A percentile compares a stretch with the other conserved stretches of the same genome.
phyloP scores from a whole-genome alignment of 495 filamentous ascomycete genomes.

The Xylaria venustula region DNA sequence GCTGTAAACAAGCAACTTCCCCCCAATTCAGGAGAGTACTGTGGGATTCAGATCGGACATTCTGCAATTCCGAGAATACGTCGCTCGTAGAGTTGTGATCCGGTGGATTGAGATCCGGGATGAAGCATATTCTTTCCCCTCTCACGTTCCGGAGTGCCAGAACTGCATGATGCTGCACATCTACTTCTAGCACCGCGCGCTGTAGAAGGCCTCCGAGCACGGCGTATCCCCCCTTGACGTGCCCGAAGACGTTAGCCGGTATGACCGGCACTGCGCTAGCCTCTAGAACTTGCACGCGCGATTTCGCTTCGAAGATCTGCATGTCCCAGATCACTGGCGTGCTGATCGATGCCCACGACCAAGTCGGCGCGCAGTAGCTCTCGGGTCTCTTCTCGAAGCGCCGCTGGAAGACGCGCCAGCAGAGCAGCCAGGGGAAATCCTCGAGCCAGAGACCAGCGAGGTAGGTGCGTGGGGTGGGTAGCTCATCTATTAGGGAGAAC shows the following conservation, averaged over 20 bases:
- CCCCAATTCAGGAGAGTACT: not conserved
- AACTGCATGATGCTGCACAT: not conserved
- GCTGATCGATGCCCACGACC: slow-evolving; percentile 1
- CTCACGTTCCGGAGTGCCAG: not conserved
- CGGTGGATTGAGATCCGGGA: not conserved
- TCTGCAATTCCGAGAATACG: not conserved
- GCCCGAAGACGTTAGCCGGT: not conserved
- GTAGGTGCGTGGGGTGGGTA: slow-evolving; percentile 1
- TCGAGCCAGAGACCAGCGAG: slow-evolving; percentile 17
- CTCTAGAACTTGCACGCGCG: not conserved
- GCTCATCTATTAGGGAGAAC: not conserved
- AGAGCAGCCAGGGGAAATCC: slow-evolving; percentile 5
- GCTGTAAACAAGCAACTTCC: not conserved
- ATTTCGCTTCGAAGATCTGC: not conserved
- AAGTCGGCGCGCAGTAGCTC: not conserved
- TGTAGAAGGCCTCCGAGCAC: not conserved
- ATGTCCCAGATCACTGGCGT: not conserved
- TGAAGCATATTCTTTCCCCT: not conserved
- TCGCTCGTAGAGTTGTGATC: not conserved
- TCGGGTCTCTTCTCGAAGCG: not conserved
- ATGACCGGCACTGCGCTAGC: not conserved
- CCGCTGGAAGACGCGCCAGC: slow-evolving; percentile 2
- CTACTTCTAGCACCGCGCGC: not conserved
- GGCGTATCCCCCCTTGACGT: not conserved
- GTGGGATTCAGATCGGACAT: not conserved